Percentiles rank a stretch among this genome's conserved stretches.
Conservation (phyloP, 2,329 filamentous ascomycete species). For the Blastomyces gilchristii region DNA sequence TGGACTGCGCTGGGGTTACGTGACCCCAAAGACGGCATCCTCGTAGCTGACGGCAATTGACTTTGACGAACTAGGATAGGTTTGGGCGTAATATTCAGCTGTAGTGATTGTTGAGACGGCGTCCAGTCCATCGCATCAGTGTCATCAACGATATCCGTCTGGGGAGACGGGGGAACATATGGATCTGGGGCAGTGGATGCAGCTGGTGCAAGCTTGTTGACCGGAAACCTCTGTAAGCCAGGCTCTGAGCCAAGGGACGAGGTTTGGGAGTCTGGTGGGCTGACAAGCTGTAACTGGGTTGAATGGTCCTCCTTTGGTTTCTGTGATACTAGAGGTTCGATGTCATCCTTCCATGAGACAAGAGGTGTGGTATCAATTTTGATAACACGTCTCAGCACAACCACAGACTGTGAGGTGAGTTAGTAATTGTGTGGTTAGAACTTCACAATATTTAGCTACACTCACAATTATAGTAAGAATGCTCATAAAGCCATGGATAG, state of each 20-base stretch:
- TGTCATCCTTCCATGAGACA: conserved; percentile 33
- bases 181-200: conserved; percentile 16
- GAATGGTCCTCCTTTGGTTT: conserved; percentile 16
- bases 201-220: conserved; percentile 31
- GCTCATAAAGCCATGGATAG: conserved; percentile 33
- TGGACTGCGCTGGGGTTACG: conserved; percentile 21
- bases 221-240: conserved; percentile 27
- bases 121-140: conserved; percentile 43
- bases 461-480: conserved; percentile 32
- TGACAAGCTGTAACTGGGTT: conserved; percentile 16
- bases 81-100: conserved; percentile 24
- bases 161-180: conserved; percentile 29
- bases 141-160: conserved; percentile 25
- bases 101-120: conserved; percentile 34
- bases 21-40: conserved; percentile 32
- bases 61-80: conserved; percentile 28
- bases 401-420: conserved; percentile 25
- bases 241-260: conserved; percentile 15
- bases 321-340: conserved; percentile 22
- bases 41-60: conserved; percentile 31
- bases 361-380: conserved; percentile 33
- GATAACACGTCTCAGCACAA: conserved; percentile 30
- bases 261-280: conserved; percentile 12
- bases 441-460: conserved; percentile 8
- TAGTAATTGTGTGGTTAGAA: conserved; percentile 14